These are phyloP conservation scores for Talaromyces sp. DNA, from an alignment of 2,329 filamentous ascomycete genomes.

Conservation along the genomic window DNA sequence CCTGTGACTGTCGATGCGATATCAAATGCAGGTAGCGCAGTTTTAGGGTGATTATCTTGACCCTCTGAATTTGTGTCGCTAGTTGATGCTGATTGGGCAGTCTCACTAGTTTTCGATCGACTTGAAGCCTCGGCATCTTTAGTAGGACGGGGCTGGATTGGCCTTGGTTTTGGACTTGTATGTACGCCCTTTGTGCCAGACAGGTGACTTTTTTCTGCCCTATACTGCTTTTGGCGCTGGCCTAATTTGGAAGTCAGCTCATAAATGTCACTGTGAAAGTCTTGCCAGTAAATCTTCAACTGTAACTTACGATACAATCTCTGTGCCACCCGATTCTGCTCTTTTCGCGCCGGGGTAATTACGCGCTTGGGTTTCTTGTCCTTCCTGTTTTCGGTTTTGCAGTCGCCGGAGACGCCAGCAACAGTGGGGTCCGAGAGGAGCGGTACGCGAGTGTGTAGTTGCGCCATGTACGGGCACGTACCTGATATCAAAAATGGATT, in stretches of 20 bases:
- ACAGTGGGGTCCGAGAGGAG: not conserved
- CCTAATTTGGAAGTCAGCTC: not conserved
- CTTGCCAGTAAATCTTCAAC: not conserved
- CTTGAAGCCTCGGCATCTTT: not conserved
- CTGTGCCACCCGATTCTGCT: constrained; percentile 14
- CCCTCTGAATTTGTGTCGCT: not conserved
- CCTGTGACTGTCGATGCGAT: not conserved
- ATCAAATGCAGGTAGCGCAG: not conserved
- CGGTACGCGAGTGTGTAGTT: not conserved
- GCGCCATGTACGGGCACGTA: not conserved
- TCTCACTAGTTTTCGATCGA: not conserved
- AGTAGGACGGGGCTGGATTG: not conserved
- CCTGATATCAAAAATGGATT: not conserved
- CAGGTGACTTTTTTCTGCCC: not conserved
- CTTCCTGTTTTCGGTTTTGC: not conserved
- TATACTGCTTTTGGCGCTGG: not conserved
- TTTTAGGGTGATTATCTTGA: not conserved
- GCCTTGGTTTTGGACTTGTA: not conserved
- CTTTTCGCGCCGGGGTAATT: constrained; percentile 12
- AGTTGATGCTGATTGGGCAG: not conserved
- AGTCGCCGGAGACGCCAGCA: not conserved
- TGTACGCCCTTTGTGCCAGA: not conserved
- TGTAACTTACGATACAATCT: constrained; percentile 11
- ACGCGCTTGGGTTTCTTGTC: constrained; percentile 1
- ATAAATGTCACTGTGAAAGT: not conserved